Conservation (phyloP, 2,329 filamentous ascomycete genomes). For the Penicillium hesseltinei region DNA sequence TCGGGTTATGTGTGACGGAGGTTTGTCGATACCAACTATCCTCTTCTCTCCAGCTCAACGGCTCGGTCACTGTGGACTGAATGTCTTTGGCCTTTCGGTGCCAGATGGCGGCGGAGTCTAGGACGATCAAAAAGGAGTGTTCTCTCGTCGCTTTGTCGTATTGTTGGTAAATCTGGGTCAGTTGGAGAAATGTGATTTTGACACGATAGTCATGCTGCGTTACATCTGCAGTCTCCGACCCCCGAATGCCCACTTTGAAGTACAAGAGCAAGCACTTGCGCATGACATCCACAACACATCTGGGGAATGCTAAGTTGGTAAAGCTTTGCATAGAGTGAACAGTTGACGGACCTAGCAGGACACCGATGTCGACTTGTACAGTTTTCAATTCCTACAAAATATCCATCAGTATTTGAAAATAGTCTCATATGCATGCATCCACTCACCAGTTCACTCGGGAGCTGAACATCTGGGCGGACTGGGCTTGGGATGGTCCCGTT, state of each 20-base stretch:
- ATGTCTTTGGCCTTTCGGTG: conserved; percentile 40
- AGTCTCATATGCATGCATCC: too few species aligned
- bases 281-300: conserved; percentile 44
- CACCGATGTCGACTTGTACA: conserved; percentile 60
- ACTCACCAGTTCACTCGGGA: conserved; percentile 40
- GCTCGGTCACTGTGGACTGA: conserved; percentile 43
- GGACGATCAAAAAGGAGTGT: conserved; percentile 37
- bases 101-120: conserved; percentile 48
- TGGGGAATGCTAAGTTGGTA: conserved; percentile 23
- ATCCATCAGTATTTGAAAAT: not conserved
- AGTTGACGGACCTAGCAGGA: conserved; percentile 51
- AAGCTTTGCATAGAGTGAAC: conserved; percentile 61
- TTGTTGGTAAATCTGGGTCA: conserved; percentile 41
- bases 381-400: conserved; percentile 43
- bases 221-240: not conserved
- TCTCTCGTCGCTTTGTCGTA: conserved; percentile 15
- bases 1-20: conserved; percentile 53
- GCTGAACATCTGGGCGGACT: conserved; percentile 29
- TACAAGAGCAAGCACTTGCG: conserved; percentile 46
- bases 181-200: conserved; percentile 46
- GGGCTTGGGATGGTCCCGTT: conserved; percentile 34
- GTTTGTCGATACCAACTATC: conserved; percentile 65
- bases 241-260: conserved; percentile 40
- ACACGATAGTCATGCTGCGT: conserved; percentile 41
- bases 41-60: conserved; percentile 54